Conservation (phyloP, 2,329 filamentous ascomycete genomes). For the Leptographium wingfieldii region DNA sequence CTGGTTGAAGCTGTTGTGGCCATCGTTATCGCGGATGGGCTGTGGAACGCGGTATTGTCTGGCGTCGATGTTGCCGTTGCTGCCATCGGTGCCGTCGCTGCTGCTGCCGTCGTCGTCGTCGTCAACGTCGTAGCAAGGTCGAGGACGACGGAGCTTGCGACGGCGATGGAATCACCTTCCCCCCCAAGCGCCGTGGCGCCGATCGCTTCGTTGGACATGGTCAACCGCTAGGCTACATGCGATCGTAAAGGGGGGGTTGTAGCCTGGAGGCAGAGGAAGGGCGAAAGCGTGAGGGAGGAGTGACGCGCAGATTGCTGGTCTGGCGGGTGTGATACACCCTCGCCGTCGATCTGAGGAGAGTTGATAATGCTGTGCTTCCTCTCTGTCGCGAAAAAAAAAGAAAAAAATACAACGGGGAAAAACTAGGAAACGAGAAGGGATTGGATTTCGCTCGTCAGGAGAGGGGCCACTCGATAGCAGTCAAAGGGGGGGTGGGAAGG, state of each 20-base stretch:
- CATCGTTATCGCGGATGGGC: conserved; percentile 4
- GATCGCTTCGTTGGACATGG: conserved; percentile 45
- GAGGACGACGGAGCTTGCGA: conserved; percentile 10
- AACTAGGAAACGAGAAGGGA: conserved; percentile 4
- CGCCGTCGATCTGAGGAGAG: background rate
- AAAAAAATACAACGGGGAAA: conserved; percentile 1
- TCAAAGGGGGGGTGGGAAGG: conserved; percentile 4
- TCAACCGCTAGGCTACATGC: conserved; percentile 15
- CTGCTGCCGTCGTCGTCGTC: background rate
- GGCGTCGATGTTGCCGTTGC: conserved; percentile 4
- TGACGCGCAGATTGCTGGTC: conserved; percentile 1
- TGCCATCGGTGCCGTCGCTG: too few relatives aligned
- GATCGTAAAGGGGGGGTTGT: conserved; percentile 14
- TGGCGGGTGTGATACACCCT: background rate
- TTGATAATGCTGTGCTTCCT: conserved; percentile 1
- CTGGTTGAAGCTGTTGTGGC: conserved; percentile 6
- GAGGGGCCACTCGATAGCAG: conserved; percentile 13
- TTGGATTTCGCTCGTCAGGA: conserved; percentile 9
- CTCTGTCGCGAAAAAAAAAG: conserved; percentile 2
- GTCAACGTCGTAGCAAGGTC: background rate
- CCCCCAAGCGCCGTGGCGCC: conserved; percentile 32
- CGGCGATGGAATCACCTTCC: conserved; percentile 17
- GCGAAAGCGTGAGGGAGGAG: conserved; percentile 2
- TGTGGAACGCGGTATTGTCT: conserved; percentile 11
- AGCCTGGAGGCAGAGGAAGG: conserved; percentile 9